phyloP scores from a whole-genome alignment of 2,329 filamentous ascomycete genomes.

The Zasmidium citrigriseum region DNA sequence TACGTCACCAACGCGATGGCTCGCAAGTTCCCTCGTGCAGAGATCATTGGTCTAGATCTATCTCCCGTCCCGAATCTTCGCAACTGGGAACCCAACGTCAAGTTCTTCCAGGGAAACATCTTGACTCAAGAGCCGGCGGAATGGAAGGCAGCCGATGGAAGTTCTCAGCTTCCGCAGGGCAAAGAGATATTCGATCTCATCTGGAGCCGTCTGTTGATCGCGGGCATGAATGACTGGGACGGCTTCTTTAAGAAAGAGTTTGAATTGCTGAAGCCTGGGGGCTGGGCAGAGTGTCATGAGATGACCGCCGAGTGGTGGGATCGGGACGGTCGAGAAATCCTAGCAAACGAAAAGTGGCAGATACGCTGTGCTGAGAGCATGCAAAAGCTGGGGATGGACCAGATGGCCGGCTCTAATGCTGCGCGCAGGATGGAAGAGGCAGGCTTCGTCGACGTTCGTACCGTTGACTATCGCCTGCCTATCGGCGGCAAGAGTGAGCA shows the following conservation, averaged over 20 bases:
- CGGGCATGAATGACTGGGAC: conserved; percentile 20
- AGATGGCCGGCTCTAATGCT: not conserved
- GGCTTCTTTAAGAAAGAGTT: conserved; percentile 10
- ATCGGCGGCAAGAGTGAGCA: not conserved
- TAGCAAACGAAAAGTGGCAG: not conserved
- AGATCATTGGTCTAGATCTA: conserved; percentile 39
- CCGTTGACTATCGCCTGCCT: not conserved
- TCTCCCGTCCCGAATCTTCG: conserved; percentile 11
- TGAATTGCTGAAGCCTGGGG: conserved; percentile 17
- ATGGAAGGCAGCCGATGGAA: not conserved
- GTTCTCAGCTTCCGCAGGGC: not conserved
- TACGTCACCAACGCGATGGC: conserved; percentile 27
- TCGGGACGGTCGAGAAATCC: not conserved
- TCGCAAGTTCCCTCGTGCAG: conserved; percentile 21
- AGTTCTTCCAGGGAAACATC: conserved; percentile 21
- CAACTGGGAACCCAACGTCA: conserved; percentile 11
- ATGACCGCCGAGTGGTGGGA: conserved; percentile 15
- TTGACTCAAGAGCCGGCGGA: conserved; percentile 1
- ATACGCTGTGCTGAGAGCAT: not conserved
- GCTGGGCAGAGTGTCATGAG: conserved; percentile 23
- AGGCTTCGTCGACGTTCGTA: not conserved
- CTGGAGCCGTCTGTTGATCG: conserved; percentile 20
- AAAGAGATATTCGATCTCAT: conserved; percentile 15
- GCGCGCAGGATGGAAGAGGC: not conserved
- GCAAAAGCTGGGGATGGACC: not conserved